A percentile compares a stretch with the other conserved stretches of the same genome.
These are phyloP conservation scores for Neofusicoccum kwambonambiense DNA, from an alignment of 2,329 filamentous ascomycete genomes.

Conservation along the genomic window DNA sequence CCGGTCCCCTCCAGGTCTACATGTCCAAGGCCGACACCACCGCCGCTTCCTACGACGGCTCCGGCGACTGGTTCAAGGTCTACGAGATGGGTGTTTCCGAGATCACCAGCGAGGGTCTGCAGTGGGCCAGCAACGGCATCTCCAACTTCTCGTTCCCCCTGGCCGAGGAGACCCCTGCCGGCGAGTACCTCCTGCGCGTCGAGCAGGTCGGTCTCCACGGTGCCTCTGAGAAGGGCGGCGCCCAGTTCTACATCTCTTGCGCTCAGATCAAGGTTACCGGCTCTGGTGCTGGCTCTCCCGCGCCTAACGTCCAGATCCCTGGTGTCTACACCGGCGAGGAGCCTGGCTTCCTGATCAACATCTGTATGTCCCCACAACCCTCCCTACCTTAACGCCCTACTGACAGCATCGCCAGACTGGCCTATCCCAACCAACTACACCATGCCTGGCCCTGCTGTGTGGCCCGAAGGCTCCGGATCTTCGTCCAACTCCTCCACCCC, in stretches of 20 bases:
- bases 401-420: constrained; percentile 22
- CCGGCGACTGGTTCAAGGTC: constrained; percentile 46
- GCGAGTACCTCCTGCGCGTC: constrained; percentile 39
- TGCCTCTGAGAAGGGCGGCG: constrained; percentile 23
- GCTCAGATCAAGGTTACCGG: constrained; percentile 50
- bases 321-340: constrained; percentile 50
- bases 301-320: constrained; percentile 49
- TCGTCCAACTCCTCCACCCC: neutral
- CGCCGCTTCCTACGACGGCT: constrained; percentile 67
- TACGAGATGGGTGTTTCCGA: constrained; percentile 29
- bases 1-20: constrained; percentile 39
- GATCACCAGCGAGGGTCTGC: constrained; percentile 35
- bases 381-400: neutral
- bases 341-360: constrained; percentile 51
- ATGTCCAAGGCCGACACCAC: constrained; percentile 58
- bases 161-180: constrained; percentile 41
- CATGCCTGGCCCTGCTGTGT: constrained; percentile 33
- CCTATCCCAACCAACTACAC: constrained; percentile 33
- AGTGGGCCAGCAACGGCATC: constrained; percentile 40
- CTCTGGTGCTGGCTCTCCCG: constrained; percentile 39
- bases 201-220: constrained; percentile 35
- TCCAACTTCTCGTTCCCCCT: constrained; percentile 36
- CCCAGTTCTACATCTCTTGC: constrained; percentile 37
- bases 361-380: neutral
- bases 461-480: constrained; percentile 14